These are phyloP conservation scores for Phytophthora pini DNA, from an alignment of 352 stramenopile species.

Conservation along the genomic window DNA sequence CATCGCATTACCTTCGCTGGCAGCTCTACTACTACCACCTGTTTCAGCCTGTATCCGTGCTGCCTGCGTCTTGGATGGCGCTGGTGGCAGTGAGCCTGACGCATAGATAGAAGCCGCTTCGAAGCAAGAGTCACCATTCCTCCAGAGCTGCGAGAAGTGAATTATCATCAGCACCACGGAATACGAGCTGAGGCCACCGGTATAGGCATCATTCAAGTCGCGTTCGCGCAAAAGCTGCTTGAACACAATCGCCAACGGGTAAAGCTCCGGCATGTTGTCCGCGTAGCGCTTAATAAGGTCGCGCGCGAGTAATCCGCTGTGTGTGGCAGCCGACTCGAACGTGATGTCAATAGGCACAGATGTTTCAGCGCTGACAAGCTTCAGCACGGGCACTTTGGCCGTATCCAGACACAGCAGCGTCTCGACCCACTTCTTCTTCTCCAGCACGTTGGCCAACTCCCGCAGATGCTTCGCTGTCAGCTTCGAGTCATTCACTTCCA, in stretches of 20 bases:
- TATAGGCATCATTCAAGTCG: conserved; percentile 93
- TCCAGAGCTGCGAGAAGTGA: conserved; percentile 83
- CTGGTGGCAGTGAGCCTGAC: conserved; percentile 55
- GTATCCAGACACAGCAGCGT: conserved; percentile 84
- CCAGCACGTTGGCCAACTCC: conserved; percentile 60
- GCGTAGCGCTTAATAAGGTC: conserved; percentile 89
- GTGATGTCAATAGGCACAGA: conserved; percentile 89
- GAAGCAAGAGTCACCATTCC: conserved; percentile 59
- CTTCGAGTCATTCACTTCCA: conserved; percentile 68
- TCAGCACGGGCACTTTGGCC: conserved; percentile 85
- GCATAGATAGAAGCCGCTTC: conserved; percentile 69
- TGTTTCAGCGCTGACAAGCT: conserved; percentile 77
- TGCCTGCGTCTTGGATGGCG: conserved; percentile 36
- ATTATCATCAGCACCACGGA: conserved; percentile 94
- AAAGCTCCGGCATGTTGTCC: conserved; percentile 86
- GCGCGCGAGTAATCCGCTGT: conserved; percentile 81
- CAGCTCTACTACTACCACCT: conserved; percentile 21
- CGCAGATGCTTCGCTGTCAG: conserved; percentile 66
- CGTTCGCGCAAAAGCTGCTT: conserved; percentile 91
- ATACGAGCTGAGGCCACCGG: conserved; percentile 91
- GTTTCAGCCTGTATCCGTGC: conserved; percentile 28
- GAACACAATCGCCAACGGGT: conserved; percentile 89
- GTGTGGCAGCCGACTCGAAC: conserved; percentile 82
- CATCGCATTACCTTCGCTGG: conserved; percentile 14
- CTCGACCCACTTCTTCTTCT: conserved; percentile 78